These are phyloP conservation scores for Sporothrix globosa DNA, from an alignment of 2,329 filamentous ascomycete species.

Conservation along the genomic window DNA sequence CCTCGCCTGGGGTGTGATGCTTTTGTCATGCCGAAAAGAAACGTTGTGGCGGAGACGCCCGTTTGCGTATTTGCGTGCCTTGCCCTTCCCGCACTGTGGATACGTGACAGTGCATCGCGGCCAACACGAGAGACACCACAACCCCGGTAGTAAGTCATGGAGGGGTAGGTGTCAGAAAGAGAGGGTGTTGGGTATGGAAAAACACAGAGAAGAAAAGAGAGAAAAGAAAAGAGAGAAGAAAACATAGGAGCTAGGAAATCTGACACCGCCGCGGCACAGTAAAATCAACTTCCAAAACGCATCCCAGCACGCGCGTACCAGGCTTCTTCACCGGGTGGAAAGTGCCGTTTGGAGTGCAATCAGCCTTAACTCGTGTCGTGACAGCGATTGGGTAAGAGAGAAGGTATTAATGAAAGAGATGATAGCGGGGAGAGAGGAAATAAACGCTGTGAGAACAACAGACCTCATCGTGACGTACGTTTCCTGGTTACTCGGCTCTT, in stretches of 20 bases:
- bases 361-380: slow-evolving; percentile 24
- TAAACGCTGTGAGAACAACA: not conserved
- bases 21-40: slow-evolving; percentile 11
- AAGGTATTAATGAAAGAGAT: not conserved
- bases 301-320: slow-evolving; percentile 11
- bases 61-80: not conserved
- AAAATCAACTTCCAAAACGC: slow-evolving; percentile 2
- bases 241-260: not conserved
- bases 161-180: slow-evolving; percentile 3
- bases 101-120: slow-evolving; percentile 10
- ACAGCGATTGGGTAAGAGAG: slow-evolving; percentile 1
- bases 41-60: not conserved
- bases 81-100: not conserved
- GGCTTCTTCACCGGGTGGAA: slow-evolving; percentile 2
- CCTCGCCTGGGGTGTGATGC: not conserved
- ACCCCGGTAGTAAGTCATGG: not conserved
- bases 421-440: not conserved
- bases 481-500: slow-evolving; percentile 12
- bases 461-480: not conserved
- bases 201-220: not conserved
- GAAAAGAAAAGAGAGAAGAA: slow-evolving; percentile 1
- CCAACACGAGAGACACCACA: slow-evolving; percentile 1
- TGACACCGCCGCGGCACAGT: not conserved
- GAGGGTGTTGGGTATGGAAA: not conserved
- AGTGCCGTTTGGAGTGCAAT: slow-evolving; percentile 19